Evolutionary conservation across 257 asterid species (phyloP), one percentile per base, ranked within the genome.

Genomic region (Solanum appendiculatum): DNA sequence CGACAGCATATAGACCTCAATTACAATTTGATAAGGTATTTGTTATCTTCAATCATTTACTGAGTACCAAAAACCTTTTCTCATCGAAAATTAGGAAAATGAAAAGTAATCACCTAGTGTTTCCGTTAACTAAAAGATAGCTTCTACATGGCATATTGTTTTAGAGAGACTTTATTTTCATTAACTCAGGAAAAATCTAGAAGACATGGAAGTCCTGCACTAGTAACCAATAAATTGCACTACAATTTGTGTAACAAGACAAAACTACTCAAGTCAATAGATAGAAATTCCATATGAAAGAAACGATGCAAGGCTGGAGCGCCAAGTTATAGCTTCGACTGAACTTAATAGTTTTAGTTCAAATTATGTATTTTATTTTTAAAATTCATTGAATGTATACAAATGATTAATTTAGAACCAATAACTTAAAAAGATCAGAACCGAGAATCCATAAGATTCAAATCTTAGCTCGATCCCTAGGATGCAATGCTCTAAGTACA

Each of bases 51-150:
- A 14, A 68, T 5, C 10, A 66, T 27, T 13, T 27, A 68, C 23
- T 6, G 1, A 29, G 8, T n/a, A n/a, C n/a, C n/a, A n/a, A n/a
- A n/a, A 5, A 29, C 14, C 0, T 7, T 6, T 68, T 2, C 31
- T 66, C 11, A 29, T 27, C 0, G 3, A 66, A 1, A 27, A 64
- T 64, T 64, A 64, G 72, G 1, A 64, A 11, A 64, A 14, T 0
- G 1, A 68, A 31, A 69, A 69, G 4, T 3, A 21, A 73, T 74
- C 12, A 5, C 33, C 5, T 11, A 23, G 16, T 9, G 4, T 34
- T 72, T 72, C 0, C 4, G 48, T 66, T 10, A 73, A 36, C 9
- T 74, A 39, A 74, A 74, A 2, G 54, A 39, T 74, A 12, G 18
- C 12, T 11, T 74, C 56, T 74, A 14, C 12, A 12, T 2, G 2